phyloP scores from a whole-genome alignment of 2,329 filamentous ascomycete genomes.

The Coniochaeta prunicola region DNA sequence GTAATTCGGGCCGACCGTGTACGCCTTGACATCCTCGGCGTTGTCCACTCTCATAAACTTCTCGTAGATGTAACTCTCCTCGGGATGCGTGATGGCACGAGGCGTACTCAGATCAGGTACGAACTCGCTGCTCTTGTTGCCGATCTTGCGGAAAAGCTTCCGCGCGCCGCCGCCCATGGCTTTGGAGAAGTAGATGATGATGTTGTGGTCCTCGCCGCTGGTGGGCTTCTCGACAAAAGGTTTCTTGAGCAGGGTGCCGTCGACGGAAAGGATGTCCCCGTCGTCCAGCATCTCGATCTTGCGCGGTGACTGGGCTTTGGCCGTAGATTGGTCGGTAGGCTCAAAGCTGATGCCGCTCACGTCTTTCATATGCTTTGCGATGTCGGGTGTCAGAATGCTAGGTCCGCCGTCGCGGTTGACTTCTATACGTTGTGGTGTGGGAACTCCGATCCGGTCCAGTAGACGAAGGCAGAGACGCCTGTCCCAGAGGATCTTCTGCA shows the following conservation, averaged over 20 bases:
- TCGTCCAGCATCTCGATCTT: conserved; percentile 84
- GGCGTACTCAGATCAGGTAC: conserved; percentile 71
- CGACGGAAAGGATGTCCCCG: conserved; percentile 79
- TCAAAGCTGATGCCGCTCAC: conserved; percentile 71
- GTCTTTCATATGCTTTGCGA: conserved; percentile 72
- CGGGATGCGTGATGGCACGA: conserved; percentile 71
- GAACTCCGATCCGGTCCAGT: conserved; percentile 81
- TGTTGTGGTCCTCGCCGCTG: conserved; percentile 98
- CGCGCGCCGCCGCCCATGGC: conserved; percentile 82
- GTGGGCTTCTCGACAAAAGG: conserved; percentile 98
- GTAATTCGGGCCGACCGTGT: conserved; percentile 87
- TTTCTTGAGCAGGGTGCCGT: conserved; percentile 75
- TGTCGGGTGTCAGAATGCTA: conserved; percentile 65
- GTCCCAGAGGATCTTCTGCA: conserved; percentile 98
- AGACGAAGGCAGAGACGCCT: conserved; percentile 82
- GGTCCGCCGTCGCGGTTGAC: conserved; percentile 92
- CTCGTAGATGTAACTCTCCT: conserved; percentile 89
- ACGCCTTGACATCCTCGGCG: conserved; percentile 96
- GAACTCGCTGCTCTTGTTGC: conserved; percentile 97
- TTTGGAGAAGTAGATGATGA: conserved; percentile 92
- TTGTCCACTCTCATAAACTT: conserved; percentile 96
- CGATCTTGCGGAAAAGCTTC: conserved; percentile 91
- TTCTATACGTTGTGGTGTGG: conserved; percentile 81
- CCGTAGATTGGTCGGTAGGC: conserved; percentile 54
- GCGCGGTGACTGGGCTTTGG: conserved; percentile 37